phyloP scores from a whole-genome alignment of 2,329 filamentous ascomycete species.

The Diaporthe citrichinensis region DNA sequence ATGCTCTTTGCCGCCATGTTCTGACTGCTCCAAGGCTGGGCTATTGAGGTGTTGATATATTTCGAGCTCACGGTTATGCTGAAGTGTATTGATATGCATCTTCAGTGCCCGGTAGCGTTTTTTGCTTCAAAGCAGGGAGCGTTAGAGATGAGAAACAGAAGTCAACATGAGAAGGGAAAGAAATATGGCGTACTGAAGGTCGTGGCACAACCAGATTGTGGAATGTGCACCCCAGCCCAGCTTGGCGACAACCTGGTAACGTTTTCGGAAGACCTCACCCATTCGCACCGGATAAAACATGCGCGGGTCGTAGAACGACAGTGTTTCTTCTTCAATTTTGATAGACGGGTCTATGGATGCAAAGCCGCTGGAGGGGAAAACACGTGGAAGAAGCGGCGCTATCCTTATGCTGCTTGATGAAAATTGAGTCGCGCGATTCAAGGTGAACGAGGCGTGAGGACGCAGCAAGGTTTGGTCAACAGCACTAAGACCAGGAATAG shows the following conservation, averaged over 20 bases:
- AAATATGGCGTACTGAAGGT: background rate
- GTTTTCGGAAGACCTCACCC: background rate
- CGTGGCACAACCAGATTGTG: background rate
- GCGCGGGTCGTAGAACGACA: background rate
- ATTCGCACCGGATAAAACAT: background rate
- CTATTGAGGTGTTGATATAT: background rate
- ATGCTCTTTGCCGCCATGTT: background rate
- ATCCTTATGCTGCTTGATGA: background rate
- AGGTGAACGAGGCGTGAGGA: background rate
- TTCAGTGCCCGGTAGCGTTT: background rate
- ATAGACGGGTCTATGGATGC: background rate
- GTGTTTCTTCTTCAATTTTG: background rate
- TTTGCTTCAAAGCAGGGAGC: background rate
- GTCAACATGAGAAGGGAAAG: too few relatives aligned
- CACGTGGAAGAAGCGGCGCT: background rate
- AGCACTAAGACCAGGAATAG: background rate
- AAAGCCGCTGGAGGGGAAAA: background rate
- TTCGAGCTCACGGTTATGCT: background rate
- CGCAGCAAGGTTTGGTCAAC: too few relatives aligned
- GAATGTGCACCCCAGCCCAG: slow-evolving; percentile 7
- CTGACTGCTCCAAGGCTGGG: background rate
- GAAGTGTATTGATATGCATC: background rate
- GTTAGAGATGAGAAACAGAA: background rate
- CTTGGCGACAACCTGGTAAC: slow-evolving; percentile 10
- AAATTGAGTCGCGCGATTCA: rapidly evolving